phyloP scores from a whole-genome alignment of 2,329 filamentous ascomycete species.

The Mariannaea elegans region DNA sequence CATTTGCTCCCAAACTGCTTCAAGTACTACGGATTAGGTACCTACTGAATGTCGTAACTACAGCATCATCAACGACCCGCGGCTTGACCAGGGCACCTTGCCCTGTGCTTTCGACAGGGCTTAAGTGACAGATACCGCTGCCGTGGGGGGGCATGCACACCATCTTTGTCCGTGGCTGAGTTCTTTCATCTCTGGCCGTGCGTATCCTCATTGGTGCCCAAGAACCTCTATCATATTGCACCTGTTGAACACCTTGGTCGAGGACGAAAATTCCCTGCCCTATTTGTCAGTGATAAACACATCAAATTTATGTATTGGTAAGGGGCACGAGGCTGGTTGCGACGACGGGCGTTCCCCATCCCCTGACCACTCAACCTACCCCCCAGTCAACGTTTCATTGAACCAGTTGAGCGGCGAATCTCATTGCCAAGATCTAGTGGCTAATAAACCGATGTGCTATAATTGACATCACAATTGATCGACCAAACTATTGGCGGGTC shows the following conservation, averaged over 20 bases:
- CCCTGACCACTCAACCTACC: constrained; percentile 7
- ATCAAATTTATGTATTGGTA: background rate
- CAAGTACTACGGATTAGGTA: background rate
- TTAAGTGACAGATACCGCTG: constrained; percentile 1
- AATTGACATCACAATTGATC: constrained; percentile 38
- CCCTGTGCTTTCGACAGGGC: constrained; percentile 1
- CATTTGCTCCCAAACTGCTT: background rate
- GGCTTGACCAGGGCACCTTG: constrained; percentile 10
- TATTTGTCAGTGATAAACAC: background rate
- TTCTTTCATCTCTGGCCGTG: constrained; percentile 14
- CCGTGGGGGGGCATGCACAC: constrained; percentile 15
- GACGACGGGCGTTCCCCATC: constrained; percentile 6
- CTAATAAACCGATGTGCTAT: constrained; percentile 31
- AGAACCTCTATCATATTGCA: background rate
- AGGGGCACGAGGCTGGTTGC: constrained; percentile 26
- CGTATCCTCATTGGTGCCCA: constrained; percentile 5
- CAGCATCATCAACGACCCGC: background rate
- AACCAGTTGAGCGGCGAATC: constrained; percentile 9
- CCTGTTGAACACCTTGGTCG: background rate
- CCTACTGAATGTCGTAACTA: too few relatives aligned
- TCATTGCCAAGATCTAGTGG: constrained; percentile 24
- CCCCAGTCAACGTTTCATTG: constrained; percentile 29
- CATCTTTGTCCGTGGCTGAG: constrained; percentile 12
- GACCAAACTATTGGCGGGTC: constrained; percentile 27
- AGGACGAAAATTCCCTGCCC: background rate